Evolutionary conservation across 768 basidiomycete genomes (phyloP).

Genomic region (Termitomyces sp.): DNA sequence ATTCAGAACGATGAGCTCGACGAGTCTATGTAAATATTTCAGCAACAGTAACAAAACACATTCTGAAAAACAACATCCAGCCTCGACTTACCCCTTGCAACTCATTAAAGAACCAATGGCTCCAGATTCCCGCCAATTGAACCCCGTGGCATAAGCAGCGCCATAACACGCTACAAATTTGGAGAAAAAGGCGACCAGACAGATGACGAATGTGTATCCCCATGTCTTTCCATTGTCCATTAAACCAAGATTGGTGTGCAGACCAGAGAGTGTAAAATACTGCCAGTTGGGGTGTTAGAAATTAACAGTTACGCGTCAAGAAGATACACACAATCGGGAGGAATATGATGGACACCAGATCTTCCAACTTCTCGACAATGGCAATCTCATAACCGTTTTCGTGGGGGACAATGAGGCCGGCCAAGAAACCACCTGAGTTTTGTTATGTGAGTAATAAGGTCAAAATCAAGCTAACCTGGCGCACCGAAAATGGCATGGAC

Average conservation of each 20-base stretch:
- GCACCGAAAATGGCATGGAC: constrained; percentile 66
- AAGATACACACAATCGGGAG: constrained; percentile 62
- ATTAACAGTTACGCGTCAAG: neutral
- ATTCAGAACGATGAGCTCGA: constrained; percentile 91
- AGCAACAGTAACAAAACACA: neutral
- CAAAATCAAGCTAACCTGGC: neutral
- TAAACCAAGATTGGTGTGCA: constrained; percentile 76
- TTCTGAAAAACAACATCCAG: neutral
- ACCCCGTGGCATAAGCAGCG: constrained; percentile 59
- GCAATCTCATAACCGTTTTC: constrained; percentile 80
- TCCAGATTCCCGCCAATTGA: constrained; percentile 70
- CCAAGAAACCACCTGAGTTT: constrained; percentile 68
- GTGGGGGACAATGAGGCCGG: constrained; percentile 79
- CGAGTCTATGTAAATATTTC: constrained; percentile 38
- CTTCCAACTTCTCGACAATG: constrained; percentile 83
- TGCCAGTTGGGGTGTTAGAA: constrained; percentile 22
- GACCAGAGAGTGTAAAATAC: constrained; percentile 81
- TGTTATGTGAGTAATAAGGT: neutral
- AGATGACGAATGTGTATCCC: constrained; percentile 78
- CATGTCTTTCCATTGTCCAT: constrained; percentile 75
- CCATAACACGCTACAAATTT: constrained; percentile 74
- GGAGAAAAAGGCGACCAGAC: constrained; percentile 68
- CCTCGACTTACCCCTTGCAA: constrained; percentile 83
- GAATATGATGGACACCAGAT: constrained; percentile 74
- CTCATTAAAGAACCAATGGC: constrained; percentile 88